These are phyloP conservation scores for Neurospora sp. DNA, from an alignment of 495 filamentous ascomycete species.

Conservation along the genomic window DNA sequence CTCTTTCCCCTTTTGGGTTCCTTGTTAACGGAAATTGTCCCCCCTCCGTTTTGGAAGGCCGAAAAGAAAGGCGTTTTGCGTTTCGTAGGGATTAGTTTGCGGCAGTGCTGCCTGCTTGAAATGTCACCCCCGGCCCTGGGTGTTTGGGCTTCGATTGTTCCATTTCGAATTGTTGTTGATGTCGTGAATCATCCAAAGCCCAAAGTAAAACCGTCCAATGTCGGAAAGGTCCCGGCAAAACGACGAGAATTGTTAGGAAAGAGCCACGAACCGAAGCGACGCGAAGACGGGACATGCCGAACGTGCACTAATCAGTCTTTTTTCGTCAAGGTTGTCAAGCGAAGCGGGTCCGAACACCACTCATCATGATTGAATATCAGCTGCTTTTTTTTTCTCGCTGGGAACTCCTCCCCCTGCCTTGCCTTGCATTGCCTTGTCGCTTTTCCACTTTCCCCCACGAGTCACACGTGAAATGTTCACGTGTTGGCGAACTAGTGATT, in stretches of 20 bases:
- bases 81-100: background rate
- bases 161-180: background rate
- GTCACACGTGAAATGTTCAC: background rate
- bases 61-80: background rate
- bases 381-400: background rate
- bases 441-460: background rate
- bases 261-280: background rate
- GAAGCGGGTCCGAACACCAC: background rate
- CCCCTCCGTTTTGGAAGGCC: background rate
- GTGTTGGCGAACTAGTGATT: background rate
- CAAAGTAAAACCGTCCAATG: background rate
- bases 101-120: background rate
- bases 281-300: background rate
- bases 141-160: background rate
- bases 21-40: background rate
- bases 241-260: background rate
- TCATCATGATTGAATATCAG: background rate
- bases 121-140: background rate
- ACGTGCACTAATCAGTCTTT: background rate
- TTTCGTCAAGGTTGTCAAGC: background rate
- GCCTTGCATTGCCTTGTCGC: background rate
- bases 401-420: background rate
- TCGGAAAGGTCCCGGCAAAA: background rate
- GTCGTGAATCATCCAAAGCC: background rate
- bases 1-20: background rate